These are phyloP conservation scores for Pyricularia grisea DNA, from an alignment of 2,329 filamentous ascomycete genomes.

Conservation along the genomic window DNA sequence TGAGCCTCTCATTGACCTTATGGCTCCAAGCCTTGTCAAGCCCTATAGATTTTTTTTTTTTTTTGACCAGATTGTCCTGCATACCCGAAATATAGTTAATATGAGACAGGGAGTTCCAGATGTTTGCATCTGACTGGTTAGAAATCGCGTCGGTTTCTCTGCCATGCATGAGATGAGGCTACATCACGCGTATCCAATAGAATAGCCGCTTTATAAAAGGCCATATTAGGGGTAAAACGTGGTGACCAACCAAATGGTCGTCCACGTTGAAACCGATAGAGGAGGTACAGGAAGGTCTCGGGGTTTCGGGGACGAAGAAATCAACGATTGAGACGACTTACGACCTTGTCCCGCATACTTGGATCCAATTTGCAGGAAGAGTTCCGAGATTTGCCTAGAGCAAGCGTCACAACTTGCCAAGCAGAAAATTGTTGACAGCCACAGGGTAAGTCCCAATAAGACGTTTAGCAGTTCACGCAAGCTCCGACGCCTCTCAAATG, in stretches of 20 bases:
- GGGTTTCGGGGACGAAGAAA: background rate
- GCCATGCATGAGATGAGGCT: background rate
- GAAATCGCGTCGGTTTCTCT: too few relatives aligned
- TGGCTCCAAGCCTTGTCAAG: background rate
- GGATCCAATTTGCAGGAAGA: background rate
- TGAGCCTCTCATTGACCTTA: too few relatives aligned
- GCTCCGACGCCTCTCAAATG: background rate
- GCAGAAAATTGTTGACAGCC: background rate
- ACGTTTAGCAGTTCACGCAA: background rate
- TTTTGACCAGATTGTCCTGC: background rate
- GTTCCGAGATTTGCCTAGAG: background rate
- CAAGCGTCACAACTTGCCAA: background rate
- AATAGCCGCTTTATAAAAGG: background rate
- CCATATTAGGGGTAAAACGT: background rate
- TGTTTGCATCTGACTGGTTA: background rate
- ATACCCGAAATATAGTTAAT: background rate
- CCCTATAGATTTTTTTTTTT: background rate
- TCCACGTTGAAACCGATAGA: background rate
- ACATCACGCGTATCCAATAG: background rate
- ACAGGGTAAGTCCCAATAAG: background rate
- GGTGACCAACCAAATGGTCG: background rate
- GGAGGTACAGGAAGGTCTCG: background rate
- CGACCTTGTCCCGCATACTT: background rate
- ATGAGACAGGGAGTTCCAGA: background rate
- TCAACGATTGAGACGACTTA: background rate